These are phyloP conservation scores for Pichia cactophila DNA, from an alignment of 1,139 yeast genomes.

Conservation along the genomic window DNA sequence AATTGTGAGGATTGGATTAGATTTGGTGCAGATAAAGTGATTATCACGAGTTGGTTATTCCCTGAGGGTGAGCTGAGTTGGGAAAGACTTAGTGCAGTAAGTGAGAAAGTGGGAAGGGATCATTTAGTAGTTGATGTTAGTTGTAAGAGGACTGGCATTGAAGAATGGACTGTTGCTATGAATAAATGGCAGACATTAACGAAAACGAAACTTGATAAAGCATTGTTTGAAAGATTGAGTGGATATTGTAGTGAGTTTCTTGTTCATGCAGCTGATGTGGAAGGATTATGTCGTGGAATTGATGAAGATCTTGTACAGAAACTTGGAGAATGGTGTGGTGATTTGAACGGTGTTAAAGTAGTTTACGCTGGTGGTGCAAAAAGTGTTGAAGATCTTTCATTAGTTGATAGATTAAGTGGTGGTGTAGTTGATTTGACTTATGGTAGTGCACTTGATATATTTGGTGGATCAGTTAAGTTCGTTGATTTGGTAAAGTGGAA, in stretches of 20 bases:
- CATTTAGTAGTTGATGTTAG: conserved; percentile 84
- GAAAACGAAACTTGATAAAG: conserved; percentile 43
- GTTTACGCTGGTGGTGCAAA: conserved; percentile 98
- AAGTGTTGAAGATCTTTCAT: conserved; percentile 55
- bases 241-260: conserved; percentile 76
- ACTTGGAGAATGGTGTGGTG: conserved; percentile 72
- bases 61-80: conserved; percentile 52
- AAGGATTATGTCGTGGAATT: conserved; percentile 89
- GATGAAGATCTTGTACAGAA: conserved; percentile 67
- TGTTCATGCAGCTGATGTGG: conserved; percentile 97
- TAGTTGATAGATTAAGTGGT: conserved; percentile 57
- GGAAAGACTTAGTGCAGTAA: conserved; percentile 44
- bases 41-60: conserved; percentile 89
- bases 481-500: conserved; percentile 75
- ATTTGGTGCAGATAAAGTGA: conserved; percentile 67
- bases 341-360: conserved; percentile 71
- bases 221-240: conserved; percentile 47
- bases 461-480: conserved; percentile 85
- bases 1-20: conserved; percentile 76
- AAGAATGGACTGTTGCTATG: conserved; percentile 86
- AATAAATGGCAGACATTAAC: conserved; percentile 96
- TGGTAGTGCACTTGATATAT: conserved; percentile 89
- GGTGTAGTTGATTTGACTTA: conserved; percentile 87
- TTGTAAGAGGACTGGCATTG: conserved; percentile 44
- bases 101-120: conserved; percentile 50